Evolutionary conservation across 805 yeast genomes (phyloP).

Genomic region (Saitoella complicata): DNA sequence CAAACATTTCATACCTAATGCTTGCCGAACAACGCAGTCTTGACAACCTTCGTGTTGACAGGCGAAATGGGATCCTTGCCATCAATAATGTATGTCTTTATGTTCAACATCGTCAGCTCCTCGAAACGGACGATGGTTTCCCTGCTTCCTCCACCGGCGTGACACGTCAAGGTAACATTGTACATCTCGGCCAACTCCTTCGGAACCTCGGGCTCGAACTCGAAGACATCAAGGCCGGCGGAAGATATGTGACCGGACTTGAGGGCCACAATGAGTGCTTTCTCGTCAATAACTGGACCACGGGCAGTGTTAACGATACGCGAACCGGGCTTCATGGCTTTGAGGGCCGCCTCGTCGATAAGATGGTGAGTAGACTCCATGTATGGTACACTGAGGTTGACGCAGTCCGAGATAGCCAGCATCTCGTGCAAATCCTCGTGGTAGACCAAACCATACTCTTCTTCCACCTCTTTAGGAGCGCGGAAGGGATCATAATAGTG

Average conservation of each 20-base stretch:
- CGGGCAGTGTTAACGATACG: conserved; percentile 43
- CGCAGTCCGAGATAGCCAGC: conserved; percentile 31
- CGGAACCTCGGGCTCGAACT: conserved; percentile 38
- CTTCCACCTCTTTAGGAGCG: conserved; percentile 32
- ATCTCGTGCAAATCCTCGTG: conserved; percentile 35
- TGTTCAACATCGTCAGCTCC: conserved; percentile 3
- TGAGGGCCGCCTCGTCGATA: conserved; percentile 28
- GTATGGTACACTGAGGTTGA: conserved; percentile 36
- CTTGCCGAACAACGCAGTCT: no score
- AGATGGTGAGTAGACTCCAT: conserved; percentile 36
- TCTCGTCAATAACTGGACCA: conserved; percentile 44
- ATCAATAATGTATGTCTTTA: not conserved
- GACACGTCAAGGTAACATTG: conserved; percentile 4
- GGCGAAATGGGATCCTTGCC: no score
- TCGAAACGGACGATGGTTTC: conserved; percentile 2
- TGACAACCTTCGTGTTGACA: no score
- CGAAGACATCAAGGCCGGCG: conserved; percentile 48
- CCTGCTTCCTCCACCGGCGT: conserved; percentile 1
- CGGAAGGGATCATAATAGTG: conserved; percentile 37
- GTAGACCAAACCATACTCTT: conserved; percentile 17
- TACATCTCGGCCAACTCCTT: conserved; percentile 24
- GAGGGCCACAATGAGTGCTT: conserved; percentile 30
- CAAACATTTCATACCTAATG: no score
- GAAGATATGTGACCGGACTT: conserved; percentile 34
- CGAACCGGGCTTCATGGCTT: conserved; percentile 38